A percentile compares a stretch with the other conserved stretches of the same genome.
Conservation (phyloP, 2,329 filamentous ascomycete genomes). For the Clarireedia homoeocarpa region DNA sequence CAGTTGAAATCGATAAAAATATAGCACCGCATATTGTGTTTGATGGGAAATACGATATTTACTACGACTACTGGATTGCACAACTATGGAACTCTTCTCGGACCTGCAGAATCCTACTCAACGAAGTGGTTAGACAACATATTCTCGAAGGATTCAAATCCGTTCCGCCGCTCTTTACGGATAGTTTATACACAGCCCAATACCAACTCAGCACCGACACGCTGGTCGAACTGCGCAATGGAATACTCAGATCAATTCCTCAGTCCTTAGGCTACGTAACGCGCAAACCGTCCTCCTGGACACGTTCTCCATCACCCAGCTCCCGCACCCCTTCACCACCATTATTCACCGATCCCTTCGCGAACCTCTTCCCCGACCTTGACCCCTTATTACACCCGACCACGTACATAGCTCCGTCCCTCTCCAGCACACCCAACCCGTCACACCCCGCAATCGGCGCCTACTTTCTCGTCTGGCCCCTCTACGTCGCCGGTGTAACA, state of each 20-base stretch:
- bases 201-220: conserved; percentile 11
- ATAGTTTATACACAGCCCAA: neutral
- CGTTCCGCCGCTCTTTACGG: conserved; percentile 7
- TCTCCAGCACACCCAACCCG: neutral
- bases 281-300: conserved; percentile 9
- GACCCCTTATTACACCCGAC: neutral
- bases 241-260: conserved; percentile 16
- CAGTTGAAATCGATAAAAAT: conserved; percentile 9
- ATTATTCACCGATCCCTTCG: neutral
- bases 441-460: conserved; percentile 10
- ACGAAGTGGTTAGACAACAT: conserved; percentile 14
- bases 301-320: neutral
- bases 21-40: conserved; percentile 10
- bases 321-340: neutral
- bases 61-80: conserved; percentile 15
- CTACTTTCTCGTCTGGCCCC: conserved; percentile 18
- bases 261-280: conserved; percentile 14
- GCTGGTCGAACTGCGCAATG: conserved; percentile 13
- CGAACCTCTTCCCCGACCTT: neutral
- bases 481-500: conserved; percentile 13
- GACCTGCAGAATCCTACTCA: conserved; percentile 13
- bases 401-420: neutral
- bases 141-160: conserved; percentile 10
- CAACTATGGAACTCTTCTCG: conserved; percentile 17
- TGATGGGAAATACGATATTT: conserved; percentile 16